Evolutionary conservation across 306 rosid species (phyloP).

Genomic region (Lupinus albus): DNA sequence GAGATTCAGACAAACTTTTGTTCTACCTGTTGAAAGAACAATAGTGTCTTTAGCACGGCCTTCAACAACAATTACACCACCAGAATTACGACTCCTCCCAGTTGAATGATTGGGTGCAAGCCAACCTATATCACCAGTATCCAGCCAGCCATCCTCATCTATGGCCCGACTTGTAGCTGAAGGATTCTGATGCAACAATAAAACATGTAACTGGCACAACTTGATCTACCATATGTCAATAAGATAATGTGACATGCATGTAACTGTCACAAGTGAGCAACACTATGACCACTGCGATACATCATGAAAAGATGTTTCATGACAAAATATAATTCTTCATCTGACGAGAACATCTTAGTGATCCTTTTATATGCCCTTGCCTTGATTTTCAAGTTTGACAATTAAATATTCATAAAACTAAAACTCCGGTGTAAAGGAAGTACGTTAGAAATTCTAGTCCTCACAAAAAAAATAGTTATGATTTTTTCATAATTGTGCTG

Average conservation of each 20-base stretch:
- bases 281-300: conserved; percentile 11
- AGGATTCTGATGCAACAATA: conserved; percentile 63
- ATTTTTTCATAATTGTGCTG: background rate
- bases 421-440: conserved; percentile 14
- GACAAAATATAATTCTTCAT: conserved; percentile 29
- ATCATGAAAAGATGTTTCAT: conserved; percentile 24
- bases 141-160: conserved; percentile 82
- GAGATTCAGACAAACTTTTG: conserved; percentile 13
- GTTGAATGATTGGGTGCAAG: conserved; percentile 74
- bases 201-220: conserved; percentile 38
- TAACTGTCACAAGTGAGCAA: conserved; percentile 13
- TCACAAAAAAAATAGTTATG: background rate
- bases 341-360: conserved; percentile 11
- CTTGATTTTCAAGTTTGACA: conserved; percentile 21
- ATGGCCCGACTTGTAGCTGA: conserved; percentile 70
- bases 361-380: conserved; percentile 26
- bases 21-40: conserved; percentile 85
- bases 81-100: conserved; percentile 73
- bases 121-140: conserved; percentile 93
- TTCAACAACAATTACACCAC: conserved; percentile 77
- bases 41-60: conserved; percentile 97
- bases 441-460: conserved; percentile 21
- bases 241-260: conserved; percentile 10
- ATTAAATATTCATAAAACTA: conserved; percentile 12
- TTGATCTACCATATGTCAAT: conserved; percentile 17